A percentile compares a stretch with the other conserved stretches of the same genome.
phyloP scores from a whole-genome alignment of 2,329 filamentous ascomycete species.

The Alternaria sp. region DNA sequence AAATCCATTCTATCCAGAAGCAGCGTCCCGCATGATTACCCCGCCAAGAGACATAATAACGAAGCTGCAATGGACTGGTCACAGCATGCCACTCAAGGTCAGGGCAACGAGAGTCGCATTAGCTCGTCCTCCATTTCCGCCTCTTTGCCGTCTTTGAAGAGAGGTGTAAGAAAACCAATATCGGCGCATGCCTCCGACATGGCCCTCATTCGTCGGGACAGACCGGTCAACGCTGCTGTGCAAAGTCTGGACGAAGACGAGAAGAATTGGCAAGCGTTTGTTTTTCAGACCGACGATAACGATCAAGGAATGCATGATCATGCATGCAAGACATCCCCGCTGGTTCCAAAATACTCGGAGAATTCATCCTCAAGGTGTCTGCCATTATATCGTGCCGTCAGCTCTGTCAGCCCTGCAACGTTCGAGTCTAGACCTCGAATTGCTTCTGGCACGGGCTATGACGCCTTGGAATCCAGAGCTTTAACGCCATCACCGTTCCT shows the following conservation, averaged over 20 bases:
- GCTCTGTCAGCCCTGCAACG: constrained; percentile 28
- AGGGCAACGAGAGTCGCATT: constrained; percentile 25
- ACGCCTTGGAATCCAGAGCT: constrained; percentile 25
- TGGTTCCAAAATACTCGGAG: constrained; percentile 6
- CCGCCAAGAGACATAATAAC: constrained; percentile 11
- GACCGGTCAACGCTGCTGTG: neutral
- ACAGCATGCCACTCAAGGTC: constrained; percentile 35
- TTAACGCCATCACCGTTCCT: constrained; percentile 23
- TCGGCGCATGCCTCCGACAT: neutral
- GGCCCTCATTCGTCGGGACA: neutral
- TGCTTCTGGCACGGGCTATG: constrained; percentile 30
- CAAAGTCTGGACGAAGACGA: constrained; percentile 25
- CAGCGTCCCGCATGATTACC: constrained; percentile 23
- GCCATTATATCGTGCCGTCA: constrained; percentile 26
- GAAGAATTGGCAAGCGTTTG: constrained; percentile 42
- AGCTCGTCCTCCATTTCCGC: constrained; percentile 27
- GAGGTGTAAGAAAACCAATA: constrained; percentile 3
- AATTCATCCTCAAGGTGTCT: constrained; percentile 20
- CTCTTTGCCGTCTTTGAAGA: constrained; percentile 33
- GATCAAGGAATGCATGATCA: constrained; percentile 5
- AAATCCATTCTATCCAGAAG: constrained; percentile 15
- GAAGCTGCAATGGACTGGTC: constrained; percentile 28
- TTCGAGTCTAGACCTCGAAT: constrained; percentile 18
- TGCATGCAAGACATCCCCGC: neutral
- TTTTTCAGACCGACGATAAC: constrained; percentile 32